Percentiles rank a stretch among this genome's conserved stretches.
Conservation (phyloP, 805 yeast species). For the Suhomyces sp. region DNA sequence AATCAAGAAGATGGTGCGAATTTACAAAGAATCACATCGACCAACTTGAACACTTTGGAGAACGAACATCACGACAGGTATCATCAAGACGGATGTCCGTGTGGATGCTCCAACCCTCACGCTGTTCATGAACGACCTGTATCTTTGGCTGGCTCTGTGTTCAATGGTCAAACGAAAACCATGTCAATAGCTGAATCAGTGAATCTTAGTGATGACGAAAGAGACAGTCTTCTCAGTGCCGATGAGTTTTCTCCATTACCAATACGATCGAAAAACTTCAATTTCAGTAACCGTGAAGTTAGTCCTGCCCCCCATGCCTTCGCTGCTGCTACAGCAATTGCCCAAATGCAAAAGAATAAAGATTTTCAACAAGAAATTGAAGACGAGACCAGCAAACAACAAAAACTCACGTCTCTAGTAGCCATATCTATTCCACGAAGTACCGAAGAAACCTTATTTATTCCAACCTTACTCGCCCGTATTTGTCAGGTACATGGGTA, state of each 20-base stretch:
- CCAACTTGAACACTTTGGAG: constrained; percentile 8
- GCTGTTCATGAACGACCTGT: constrained; percentile 63
- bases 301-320: constrained; percentile 72
- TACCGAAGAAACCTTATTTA: constrained; percentile 74
- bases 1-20: background rate
- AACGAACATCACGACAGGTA: constrained; percentile 20
- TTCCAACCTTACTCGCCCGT: constrained; percentile 68
- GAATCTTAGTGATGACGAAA: constrained; percentile 41
- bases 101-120: constrained; percentile 57
- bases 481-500: constrained; percentile 72
- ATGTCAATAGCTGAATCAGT: constrained; percentile 33
- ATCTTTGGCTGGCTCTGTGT: constrained; percentile 62
- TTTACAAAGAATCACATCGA: constrained; percentile 7
- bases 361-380: constrained; percentile 18
- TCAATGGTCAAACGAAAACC: constrained; percentile 33
- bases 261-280: background rate
- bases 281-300: constrained; percentile 38
- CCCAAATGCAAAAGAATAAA: constrained; percentile 48
- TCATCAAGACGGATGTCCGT: constrained; percentile 48
- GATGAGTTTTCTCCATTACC: constrained; percentile 19
- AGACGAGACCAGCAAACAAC: constrained; percentile 31
- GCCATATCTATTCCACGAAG: constrained; percentile 75
- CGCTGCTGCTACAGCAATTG: constrained; percentile 62
- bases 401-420: constrained; percentile 45
- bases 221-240: constrained; percentile 27